Percentiles rank a stretch among this genome's conserved stretches.
Conservation (phyloP, 768 basidiomycete species). For the Auricularia auricula-judae region DNA sequence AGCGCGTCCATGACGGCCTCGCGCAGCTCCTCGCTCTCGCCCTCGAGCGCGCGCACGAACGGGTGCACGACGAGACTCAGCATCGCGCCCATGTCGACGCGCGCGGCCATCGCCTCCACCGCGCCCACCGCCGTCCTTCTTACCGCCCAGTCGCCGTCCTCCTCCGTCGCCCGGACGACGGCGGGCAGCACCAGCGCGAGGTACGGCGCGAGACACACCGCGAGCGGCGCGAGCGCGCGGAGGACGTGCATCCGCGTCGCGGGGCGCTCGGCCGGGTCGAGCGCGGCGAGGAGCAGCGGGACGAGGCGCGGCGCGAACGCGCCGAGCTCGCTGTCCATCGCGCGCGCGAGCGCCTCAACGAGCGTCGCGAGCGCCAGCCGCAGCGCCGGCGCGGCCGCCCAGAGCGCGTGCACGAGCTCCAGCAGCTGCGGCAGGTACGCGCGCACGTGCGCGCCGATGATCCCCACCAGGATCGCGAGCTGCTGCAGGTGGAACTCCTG, state of each 20-base stretch:
- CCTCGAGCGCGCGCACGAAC: slow-evolving; percentile 25
- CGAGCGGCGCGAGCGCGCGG: slow-evolving; percentile 34
- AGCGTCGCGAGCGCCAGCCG: slow-evolving; percentile 34
- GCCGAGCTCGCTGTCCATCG: slow-evolving; percentile 21
- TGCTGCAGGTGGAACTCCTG: slow-evolving; percentile 37
- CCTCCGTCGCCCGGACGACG: slow-evolving; percentile 26
- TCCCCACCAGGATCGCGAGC: slow-evolving; percentile 32
- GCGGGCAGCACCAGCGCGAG: slow-evolving; percentile 36
- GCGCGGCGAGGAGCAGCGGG: slow-evolving; percentile 26
- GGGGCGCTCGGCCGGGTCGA: slow-evolving; percentile 21
- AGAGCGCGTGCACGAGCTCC: slow-evolving; percentile 34
- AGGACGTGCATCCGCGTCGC: slow-evolving; percentile 24
- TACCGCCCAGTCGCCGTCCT: slow-evolving; percentile 9
- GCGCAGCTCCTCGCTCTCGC: slow-evolving; percentile 20
- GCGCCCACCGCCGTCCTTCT: slow-evolving; percentile 30
- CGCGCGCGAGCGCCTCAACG: slow-evolving; percentile 32
- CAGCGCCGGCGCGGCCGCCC: slow-evolving; percentile 24
- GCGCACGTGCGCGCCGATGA: slow-evolving; percentile 38
- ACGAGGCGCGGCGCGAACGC: slow-evolving; percentile 23
- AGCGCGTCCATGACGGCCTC: slow-evolving; percentile 32
- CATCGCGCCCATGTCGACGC: slow-evolving; percentile 37
- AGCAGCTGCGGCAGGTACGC: slow-evolving; percentile 33
- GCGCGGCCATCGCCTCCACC: slow-evolving; percentile 30
- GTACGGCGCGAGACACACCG: slow-evolving; percentile 37
- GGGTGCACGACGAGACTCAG: slow-evolving; percentile 38